Base-by-base conservation (phyloP, 768 basidiomycete genomes). In the Melanogaster broomeanus region DNA sequence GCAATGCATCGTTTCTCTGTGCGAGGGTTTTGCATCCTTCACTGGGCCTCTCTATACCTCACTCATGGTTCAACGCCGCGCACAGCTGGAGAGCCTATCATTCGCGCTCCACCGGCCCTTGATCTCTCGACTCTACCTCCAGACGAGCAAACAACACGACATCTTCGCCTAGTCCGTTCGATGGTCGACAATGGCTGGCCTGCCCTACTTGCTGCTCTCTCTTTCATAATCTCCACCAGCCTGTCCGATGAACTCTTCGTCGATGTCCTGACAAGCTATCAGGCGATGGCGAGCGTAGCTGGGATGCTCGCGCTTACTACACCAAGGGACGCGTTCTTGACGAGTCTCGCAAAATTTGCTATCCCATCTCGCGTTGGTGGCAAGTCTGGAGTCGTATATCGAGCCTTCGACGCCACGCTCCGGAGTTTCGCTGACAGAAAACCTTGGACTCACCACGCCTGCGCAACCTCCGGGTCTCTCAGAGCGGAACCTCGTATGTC, bases 161-260 rank as follows among this genome's bases (percentile, higher is more conserved):
- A 86, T n/a, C 78, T 94, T 10, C 66, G 65, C 8, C 78, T 83
- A 9, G 83, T 90, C 0, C 78, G 82, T 42, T 83, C 81, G 28
- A 94, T 98, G 82, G 79, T 96, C 35, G 87, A 88, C 35, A 83
- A 81, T 41, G 88, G 87, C 1, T 99, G 95, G 95, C 96, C 96
- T 0, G 91, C 93, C 2, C 75, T 98, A 1, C 83, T 98, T 10
- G 93, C 95, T 0, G 88, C 93, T 0, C 76, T 96, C 1, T 93
- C 93, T 0, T 96, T 93, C 70, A 79, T 93, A 61, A 86, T 98
- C 54, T 81, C 84, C 3, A 96, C 94, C 10, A 93, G 93, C 62
- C 82, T 99, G 15, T 93, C 93, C 0, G 93, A 96, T 60, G 86
- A 90, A 42, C 82, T 98, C 3, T 98, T 98, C 64, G 85, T 87